Evolutionary conservation across 1,284 basidiomycete species (phyloP).

Genomic region (Leccinum fallax): DNA sequence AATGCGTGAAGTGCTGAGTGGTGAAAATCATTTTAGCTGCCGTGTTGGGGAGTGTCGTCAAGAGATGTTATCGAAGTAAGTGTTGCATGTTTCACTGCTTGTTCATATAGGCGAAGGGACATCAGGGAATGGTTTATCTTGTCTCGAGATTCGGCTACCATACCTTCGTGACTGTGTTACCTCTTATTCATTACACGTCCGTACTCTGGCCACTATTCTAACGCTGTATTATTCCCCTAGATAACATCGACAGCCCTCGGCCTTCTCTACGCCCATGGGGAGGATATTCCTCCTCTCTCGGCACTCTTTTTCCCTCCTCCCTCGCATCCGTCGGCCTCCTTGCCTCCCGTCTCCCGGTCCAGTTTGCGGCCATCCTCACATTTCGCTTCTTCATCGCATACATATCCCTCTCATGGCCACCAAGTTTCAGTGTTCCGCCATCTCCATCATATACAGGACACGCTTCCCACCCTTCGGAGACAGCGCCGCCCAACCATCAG

Average conservation of each 20-base stretch:
- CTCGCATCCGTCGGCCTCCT: constrained; percentile 9
- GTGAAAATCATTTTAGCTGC: constrained; percentile 55
- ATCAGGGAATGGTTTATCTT: not conserved
- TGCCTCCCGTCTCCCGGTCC: constrained; percentile 24
- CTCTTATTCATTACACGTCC: not conserved
- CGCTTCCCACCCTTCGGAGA: constrained; percentile 10
- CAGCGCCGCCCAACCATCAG: not conserved
- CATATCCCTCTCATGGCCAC: constrained; percentile 8
- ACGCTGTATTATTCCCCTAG: constrained; percentile 16
- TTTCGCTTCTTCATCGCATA: constrained; percentile 19
- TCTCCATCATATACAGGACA: constrained; percentile 11
- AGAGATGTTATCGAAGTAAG: constrained; percentile 34
- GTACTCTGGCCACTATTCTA: constrained; percentile 3
- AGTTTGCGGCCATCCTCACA: constrained; percentile 29
- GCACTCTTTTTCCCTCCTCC: constrained; percentile 20
- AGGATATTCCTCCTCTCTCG: constrained; percentile 25
- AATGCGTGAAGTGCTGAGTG: constrained; percentile 64
- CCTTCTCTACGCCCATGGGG: constrained; percentile 30
- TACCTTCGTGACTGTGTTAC: not conserved
- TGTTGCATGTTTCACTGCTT: constrained; percentile 9
- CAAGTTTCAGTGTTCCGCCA: constrained; percentile 8
- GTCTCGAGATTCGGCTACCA: not conserved
- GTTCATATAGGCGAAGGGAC: constrained; percentile 1
- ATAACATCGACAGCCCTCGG: constrained; percentile 36
- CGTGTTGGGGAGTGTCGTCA: constrained; percentile 40